These are phyloP conservation scores for Cymbopogon flexuosus DNA, from an alignment of 202 grass and related monocot genomes.

Conservation along the genomic window DNA sequence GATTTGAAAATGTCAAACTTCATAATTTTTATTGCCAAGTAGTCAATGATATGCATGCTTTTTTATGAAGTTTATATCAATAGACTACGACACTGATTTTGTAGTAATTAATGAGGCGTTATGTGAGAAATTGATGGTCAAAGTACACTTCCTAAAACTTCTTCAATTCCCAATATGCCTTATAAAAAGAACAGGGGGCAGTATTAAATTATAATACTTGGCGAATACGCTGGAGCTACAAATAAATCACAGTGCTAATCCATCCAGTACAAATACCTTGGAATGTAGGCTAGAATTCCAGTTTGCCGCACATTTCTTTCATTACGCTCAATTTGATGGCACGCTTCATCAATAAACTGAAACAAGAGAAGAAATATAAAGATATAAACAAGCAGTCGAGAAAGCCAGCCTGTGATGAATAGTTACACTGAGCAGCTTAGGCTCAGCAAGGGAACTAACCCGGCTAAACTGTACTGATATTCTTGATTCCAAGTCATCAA, in stretches of 20 bases:
- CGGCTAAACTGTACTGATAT: constrained; percentile 88
- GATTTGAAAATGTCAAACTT: background rate
- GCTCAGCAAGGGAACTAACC: constrained; percentile 53
- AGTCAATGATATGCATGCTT: background rate
- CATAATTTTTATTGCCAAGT: background rate
- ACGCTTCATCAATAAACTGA: constrained; percentile 99
- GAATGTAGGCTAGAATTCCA: constrained; percentile 83
- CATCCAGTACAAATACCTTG: constrained; percentile 58
- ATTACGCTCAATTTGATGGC: constrained; percentile 97
- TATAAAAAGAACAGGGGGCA: background rate
- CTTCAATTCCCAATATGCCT: background rate
- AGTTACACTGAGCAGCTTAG: background rate
- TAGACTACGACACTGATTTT: background rate
- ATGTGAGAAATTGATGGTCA: background rate
- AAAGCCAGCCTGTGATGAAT: constrained; percentile 15
- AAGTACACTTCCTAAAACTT: background rate
- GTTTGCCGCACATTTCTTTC: constrained; percentile 87
- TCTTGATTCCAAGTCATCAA: constrained; percentile 94
- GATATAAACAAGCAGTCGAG: constrained; percentile 17
- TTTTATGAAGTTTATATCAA: background rate
- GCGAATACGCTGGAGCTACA: background rate
- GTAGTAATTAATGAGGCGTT: background rate
- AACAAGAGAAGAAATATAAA: constrained; percentile 32
- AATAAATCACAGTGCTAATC: constrained; percentile 4
- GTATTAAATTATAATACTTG: background rate